Evolutionary conservation across 371 early-diverging fungal genomes (phyloP).

Genomic region (Mortierella sp.): DNA sequence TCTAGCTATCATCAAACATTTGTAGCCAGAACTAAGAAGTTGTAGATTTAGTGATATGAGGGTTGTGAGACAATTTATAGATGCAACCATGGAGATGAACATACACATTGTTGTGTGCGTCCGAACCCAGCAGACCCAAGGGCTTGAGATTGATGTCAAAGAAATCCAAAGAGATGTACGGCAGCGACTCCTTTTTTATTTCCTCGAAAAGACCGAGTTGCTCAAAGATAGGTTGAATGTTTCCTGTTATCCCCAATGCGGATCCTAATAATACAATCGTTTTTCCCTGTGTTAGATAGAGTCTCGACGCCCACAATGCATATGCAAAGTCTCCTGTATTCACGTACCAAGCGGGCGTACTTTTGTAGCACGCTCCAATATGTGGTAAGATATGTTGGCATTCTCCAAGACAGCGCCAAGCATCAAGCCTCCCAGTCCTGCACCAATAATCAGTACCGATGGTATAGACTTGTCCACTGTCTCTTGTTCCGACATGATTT

Average conservation of each 20-base stretch:
- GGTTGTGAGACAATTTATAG: too few relatives aligned
- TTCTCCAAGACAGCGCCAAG: constrained; percentile 6
- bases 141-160: neutral
- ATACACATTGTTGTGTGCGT: too few relatives aligned
- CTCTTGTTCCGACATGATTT: too few relatives aligned
- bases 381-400: constrained; percentile 4
- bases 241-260: neutral
- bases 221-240: neutral
- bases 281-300: neutral
- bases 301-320: too few relatives aligned
- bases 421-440: constrained; percentile 13
- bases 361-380: constrained; percentile 6
- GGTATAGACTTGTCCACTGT: too few relatives aligned
- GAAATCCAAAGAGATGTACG: neutral
- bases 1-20: constrained; percentile 8
- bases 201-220: neutral
- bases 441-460: constrained; percentile 9
- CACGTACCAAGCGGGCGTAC: constrained; percentile 9
- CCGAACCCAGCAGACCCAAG: neutral
- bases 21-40: neutral
- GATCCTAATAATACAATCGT: neutral
- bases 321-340: neutral
- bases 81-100: too few relatives aligned
- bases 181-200: neutral
- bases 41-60: too few relatives aligned